phyloP scores from a whole-genome alignment of 1,139 yeast species.

The Sugiyamaella sp. region DNA sequence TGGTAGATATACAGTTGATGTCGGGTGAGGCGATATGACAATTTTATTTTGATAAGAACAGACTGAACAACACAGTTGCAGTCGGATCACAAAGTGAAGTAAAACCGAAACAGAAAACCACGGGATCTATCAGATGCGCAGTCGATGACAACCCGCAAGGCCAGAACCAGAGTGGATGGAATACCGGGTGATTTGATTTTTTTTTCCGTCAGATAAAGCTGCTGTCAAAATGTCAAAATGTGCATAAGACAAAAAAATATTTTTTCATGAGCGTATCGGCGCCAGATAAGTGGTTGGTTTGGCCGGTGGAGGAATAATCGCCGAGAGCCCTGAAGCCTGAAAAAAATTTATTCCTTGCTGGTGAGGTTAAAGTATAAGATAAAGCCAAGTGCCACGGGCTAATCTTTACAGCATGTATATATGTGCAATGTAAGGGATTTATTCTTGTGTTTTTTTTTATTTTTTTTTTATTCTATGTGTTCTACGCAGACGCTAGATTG shows the following conservation, averaged over 20 bases:
- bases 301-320: not conserved
- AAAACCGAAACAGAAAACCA: too few species aligned
- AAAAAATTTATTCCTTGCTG: not conserved
- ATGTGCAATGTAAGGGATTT: not conserved
- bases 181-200: not conserved
- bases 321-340: not conserved
- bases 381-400: not conserved
- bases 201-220: not conserved
- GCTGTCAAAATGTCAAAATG: slow-evolving; percentile 1
- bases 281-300: not conserved
- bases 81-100: too few species aligned
- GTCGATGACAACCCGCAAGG: too few species aligned
- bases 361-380: not conserved
- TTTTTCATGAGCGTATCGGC: slow-evolving; percentile 3
- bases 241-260: slow-evolving; percentile 13
- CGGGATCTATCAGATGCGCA: not conserved
- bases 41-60: too few species aligned
- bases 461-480: too few species aligned
- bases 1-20: too few species aligned
- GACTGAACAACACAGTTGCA: too few species aligned
- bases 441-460: not conserved
- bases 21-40: too few species aligned
- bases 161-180: not conserved
- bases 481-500: too few species aligned
- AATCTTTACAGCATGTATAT: not conserved